A percentile compares a stretch with the other conserved stretches of the same genome.
These are phyloP conservation scores for Amborella trichopoda DNA, from an alignment of 164 flowering plant species.

Conservation along the genomic window DNA sequence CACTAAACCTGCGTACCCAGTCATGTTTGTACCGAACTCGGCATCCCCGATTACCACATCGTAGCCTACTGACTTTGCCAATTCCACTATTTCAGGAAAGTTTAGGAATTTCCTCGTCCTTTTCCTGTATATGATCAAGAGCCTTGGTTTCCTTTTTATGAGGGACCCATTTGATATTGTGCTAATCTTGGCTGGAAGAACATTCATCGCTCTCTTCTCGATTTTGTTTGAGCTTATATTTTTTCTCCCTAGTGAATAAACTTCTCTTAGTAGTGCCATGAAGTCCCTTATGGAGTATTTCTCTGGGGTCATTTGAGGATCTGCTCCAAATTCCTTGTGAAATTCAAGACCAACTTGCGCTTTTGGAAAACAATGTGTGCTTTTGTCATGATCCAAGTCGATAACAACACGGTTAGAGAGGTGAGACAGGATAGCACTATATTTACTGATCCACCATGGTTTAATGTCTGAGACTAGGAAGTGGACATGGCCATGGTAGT, in stretches of 20 bases:
- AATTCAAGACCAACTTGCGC: slow-evolving; percentile 15
- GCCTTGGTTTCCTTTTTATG: slow-evolving; percentile 14
- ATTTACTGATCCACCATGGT: slow-evolving; percentile 16
- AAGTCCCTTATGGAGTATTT: slow-evolving; percentile 10
- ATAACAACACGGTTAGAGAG: slow-evolving; percentile 12
- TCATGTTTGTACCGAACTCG: not conserved
- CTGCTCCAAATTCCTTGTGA: slow-evolving; percentile 13
- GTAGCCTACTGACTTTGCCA: slow-evolving; percentile 15
- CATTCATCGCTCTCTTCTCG: no score
- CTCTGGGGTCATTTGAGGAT: slow-evolving; percentile 6
- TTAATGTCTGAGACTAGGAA: slow-evolving; percentile 13
- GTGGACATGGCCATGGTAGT: slow-evolving; percentile 10
- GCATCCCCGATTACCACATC: slow-evolving; percentile 13
- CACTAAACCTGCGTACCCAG: slow-evolving; percentile 6
- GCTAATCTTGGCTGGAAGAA: no score
- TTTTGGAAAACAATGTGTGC: slow-evolving; percentile 16
- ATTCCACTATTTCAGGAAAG: slow-evolving; percentile 1
- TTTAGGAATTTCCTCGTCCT: slow-evolving; percentile 8
- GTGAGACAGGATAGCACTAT: slow-evolving; percentile 4
- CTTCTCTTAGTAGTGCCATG: slow-evolving; percentile 9
- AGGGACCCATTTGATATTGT: no score
- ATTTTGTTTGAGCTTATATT: not conserved
- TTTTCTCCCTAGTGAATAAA: slow-evolving; percentile 11
- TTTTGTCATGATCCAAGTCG: slow-evolving; percentile 8
- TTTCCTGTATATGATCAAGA: slow-evolving; percentile 16